These are phyloP conservation scores for Colletotrichum lentis DNA, from an alignment of 2,329 filamentous ascomycete genomes.

Conservation along the genomic window DNA sequence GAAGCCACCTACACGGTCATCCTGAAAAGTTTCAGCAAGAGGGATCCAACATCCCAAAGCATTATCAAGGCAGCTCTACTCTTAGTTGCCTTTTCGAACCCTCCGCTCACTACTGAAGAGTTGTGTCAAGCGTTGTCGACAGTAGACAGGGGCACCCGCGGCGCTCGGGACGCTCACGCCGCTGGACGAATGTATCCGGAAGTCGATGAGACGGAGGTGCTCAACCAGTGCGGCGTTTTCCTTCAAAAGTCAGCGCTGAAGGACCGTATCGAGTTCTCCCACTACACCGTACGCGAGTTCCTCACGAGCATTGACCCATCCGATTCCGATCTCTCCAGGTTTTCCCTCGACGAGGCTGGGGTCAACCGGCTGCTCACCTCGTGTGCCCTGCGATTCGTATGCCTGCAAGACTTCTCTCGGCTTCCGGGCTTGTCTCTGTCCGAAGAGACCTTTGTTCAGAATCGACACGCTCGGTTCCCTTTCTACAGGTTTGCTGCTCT, in stretches of 20 bases:
- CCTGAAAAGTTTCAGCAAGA: neutral
- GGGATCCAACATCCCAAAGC: neutral
- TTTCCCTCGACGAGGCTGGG: neutral
- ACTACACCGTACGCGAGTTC: conserved; percentile 1
- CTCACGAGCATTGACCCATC: neutral
- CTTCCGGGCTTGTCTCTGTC: conserved; percentile 4
- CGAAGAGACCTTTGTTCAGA: neutral
- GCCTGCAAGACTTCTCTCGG: neutral
- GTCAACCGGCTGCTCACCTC: neutral
- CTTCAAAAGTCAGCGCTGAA: neutral
- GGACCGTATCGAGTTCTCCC: neutral
- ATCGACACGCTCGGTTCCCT: neutral
- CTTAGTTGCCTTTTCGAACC: neutral
- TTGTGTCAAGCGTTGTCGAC: conserved; percentile 21
- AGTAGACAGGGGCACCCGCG: neutral
- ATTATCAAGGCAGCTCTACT: neutral
- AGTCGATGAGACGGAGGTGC: conserved; percentile 14
- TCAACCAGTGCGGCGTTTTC: neutral
- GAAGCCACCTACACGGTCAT: neutral
- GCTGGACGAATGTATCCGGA: conserved; percentile 8
- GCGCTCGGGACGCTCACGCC: neutral
- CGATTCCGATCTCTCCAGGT: neutral
- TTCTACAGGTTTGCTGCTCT: conserved; percentile 21
- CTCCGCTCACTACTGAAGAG: neutral
- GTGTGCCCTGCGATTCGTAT: conserved; percentile 2